Conservation (phyloP, 208 protist species). For the Naegleria fowleri region DNA sequence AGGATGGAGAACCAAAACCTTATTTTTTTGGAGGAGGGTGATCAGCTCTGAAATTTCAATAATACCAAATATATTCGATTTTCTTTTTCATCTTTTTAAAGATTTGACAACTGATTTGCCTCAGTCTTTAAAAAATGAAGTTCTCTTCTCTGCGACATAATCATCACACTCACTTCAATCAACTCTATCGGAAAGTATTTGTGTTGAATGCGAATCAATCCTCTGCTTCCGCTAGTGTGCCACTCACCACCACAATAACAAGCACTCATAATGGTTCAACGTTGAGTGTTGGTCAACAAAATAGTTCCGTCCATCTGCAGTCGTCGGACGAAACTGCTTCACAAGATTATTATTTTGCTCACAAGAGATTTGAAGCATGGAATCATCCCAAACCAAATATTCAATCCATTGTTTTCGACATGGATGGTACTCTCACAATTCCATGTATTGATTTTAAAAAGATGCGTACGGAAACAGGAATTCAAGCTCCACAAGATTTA, state of each 20-base stretch:
- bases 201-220: too few species aligned
- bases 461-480: not conserved
- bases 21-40: not conserved
- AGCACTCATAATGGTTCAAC: too few species aligned
- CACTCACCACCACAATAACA: too few species aligned
- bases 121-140: not conserved
- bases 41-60: too few species aligned
- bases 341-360: not conserved
- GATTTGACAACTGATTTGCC: too few species aligned
- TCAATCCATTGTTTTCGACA: not conserved
- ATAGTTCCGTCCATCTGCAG: too few species aligned
- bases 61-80: too few species aligned
- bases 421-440: not conserved
- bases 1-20: not conserved
- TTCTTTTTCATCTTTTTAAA: too few species aligned
- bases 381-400: not conserved
- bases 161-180: not conserved
- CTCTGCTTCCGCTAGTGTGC: too few species aligned
- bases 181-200: not conserved
- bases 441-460: constrained; percentile 11
- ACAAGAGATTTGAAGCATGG: not conserved
- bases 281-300: too few species aligned
- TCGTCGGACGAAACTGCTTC: not conserved
- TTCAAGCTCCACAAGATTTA: not conserved
- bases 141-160: not conserved